Base-by-base conservation (phyloP, 1,139 yeast genomes). In the Kazachstania sp. region DNA sequence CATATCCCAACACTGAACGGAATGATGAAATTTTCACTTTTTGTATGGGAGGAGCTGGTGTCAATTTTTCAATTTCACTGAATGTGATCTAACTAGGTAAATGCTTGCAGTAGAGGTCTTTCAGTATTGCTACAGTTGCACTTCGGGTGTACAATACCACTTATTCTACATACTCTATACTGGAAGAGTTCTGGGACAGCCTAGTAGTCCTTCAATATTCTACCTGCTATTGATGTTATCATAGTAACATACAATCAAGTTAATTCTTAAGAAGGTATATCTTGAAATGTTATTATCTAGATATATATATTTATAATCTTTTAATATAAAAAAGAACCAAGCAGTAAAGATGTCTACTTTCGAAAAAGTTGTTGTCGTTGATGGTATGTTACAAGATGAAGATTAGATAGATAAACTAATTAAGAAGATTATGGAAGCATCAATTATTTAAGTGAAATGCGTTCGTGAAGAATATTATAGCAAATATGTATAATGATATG, bases 361-460 rank as follows among this genome's bases (percentile, higher is more conserved):
- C 74, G 94, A 86, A 79, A 90, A 94, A 77, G 95, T 87, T 79
- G 86, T 87, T 79, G 95, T 87, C 75, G 83, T 86, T 80, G 95
- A 86, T 78, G 95, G 94, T 74, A 75, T 67, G 79, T 74, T 34
- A 15, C 28, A 23, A 7, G 28, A 23, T 23, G 28, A 23, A 23
- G 28, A 23, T 23, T 23, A 23, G 28, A 36, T 7, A 26, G 15
- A 41, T 11, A 19, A 16, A 43, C 12, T 26, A 35, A 41, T 36
- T n/a, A 16, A n/a, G 36, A n/a, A 32, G 36, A 32, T 8, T 15
- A 15, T 15, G 15, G 36, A 32, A 30, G 13, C 37, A 37, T 23
- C 18, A n/a, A 11, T 9, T 32, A 30, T 6, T 30, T n/a, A 30
- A 8, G 9, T 30, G 13, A 3, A n/a, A 30, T 30, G 15, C 5